Conservation (phyloP, 2,329 filamentous ascomycete species). For the Hirsutella thompsonii region DNA sequence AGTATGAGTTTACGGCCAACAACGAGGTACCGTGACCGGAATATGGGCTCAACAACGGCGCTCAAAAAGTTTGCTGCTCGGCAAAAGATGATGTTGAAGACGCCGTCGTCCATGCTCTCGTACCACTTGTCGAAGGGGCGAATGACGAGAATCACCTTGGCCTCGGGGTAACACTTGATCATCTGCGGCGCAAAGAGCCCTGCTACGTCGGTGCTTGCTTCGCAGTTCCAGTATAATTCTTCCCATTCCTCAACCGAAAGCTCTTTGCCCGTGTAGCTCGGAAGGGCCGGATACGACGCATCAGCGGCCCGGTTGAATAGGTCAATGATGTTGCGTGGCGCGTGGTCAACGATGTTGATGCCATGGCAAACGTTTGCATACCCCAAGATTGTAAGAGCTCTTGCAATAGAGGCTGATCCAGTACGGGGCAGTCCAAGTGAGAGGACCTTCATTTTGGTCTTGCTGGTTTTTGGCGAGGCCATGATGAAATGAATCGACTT, state of each 20-base stretch:
- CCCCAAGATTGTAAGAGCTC: slow-evolving; percentile 18
- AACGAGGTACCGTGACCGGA: slow-evolving; percentile 16
- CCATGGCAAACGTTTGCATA: slow-evolving; percentile 20
- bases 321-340: slow-evolving; percentile 1
- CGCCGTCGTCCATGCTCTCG: slow-evolving; percentile 16
- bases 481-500: no score
- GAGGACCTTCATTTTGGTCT: not conserved
- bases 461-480: not conserved
- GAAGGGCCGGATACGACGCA: slow-evolving; percentile 13
- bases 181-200: slow-evolving; percentile 14
- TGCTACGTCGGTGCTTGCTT: slow-evolving; percentile 17
- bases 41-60: slow-evolving; percentile 7
- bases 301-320: slow-evolving; percentile 15
- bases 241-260: slow-evolving; percentile 19
- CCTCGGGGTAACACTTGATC: slow-evolving; percentile 17
- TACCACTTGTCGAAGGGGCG: slow-evolving; percentile 19
- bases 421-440: slow-evolving; percentile 15
- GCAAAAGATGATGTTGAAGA: slow-evolving; percentile 7
- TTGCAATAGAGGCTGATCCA: slow-evolving; percentile 19
- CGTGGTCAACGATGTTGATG: slow-evolving; percentile 4
- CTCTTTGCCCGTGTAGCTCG: slow-evolving; percentile 12
- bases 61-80: slow-evolving; percentile 9
- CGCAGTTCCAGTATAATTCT: slow-evolving; percentile 15
- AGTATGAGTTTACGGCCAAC: slow-evolving; percentile 13
- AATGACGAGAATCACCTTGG: slow-evolving; percentile 19